Percentiles rank a stretch among this genome's conserved stretches.
Conservation (phyloP, 2,329 filamentous ascomycete genomes). For the Epichloe aotearoae region DNA sequence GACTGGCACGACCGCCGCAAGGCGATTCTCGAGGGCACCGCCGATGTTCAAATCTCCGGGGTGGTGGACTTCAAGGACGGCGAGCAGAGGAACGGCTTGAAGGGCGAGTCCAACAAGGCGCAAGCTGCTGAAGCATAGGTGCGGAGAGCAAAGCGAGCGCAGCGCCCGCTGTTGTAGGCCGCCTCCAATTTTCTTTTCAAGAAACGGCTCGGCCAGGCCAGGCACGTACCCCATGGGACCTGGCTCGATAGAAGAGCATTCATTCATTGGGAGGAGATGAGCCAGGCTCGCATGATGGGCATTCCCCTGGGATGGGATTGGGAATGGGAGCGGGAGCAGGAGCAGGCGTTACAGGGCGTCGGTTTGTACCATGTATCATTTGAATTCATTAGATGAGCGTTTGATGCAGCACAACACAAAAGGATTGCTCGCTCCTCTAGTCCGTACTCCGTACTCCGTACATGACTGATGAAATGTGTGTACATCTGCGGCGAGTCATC, state of each 20-base stretch:
- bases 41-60: conserved; percentile 29
- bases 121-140: conserved; percentile 2
- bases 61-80: conserved; percentile 17
- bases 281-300: no score
- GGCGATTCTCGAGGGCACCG: conserved; percentile 36
- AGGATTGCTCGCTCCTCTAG: no score
- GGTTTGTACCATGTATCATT: neutral
- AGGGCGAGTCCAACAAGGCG: conserved; percentile 2
- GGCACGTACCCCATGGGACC: no score
- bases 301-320: no score
- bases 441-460: no score
- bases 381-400: neutral
- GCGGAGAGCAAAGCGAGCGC: neutral
- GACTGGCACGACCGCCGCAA: conserved; percentile 49
- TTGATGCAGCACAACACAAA: neutral
- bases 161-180: neutral
- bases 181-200: neutral
- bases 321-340: no score
- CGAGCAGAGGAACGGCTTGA: conserved; percentile 13
- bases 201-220: no score
- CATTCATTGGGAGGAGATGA: no score
- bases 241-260: no score
- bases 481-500: no score
- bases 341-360: neutral
- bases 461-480: no score